Conservation (phyloP, 1,139 yeast species). For the Magnusiomyces fungicola region DNA sequence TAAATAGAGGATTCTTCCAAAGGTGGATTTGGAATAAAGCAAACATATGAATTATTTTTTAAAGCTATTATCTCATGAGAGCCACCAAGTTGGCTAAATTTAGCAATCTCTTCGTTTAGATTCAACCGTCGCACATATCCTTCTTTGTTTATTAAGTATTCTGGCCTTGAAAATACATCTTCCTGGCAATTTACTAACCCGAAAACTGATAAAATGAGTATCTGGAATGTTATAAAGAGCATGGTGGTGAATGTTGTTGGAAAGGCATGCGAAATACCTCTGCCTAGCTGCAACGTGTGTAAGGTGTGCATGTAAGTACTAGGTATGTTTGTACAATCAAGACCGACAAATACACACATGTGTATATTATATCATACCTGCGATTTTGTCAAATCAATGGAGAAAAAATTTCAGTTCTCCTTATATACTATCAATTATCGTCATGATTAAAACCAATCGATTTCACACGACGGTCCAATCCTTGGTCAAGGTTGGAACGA, state of each 20-base stretch:
- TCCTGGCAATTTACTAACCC: neutral
- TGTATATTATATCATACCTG: neutral
- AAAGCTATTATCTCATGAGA: neutral
- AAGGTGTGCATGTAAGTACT: too few species aligned
- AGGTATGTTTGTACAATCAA: too few species aligned
- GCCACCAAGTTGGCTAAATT: neutral
- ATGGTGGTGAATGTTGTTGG: too few species aligned
- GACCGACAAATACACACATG: neutral
- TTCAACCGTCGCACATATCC: neutral
- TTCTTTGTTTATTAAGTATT: neutral
- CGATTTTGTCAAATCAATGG: neutral
- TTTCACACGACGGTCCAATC: neutral
- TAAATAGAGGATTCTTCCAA: slow-evolving; percentile 9
- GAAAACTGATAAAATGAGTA: neutral
- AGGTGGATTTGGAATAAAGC: slow-evolving; percentile 6
- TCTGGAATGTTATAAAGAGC: too few species aligned
- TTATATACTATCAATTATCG: neutral
- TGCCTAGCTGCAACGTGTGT: too few species aligned
- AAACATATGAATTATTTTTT: neutral
- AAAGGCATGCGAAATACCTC: too few species aligned
- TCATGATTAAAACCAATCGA: too few species aligned
- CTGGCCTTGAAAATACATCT: slow-evolving; percentile 1
- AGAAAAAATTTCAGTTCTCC: neutral
- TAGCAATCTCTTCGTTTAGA: neutral
- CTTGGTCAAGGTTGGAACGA: neutral